Evolutionary conservation across 1,284 basidiomycete species (phyloP).

Genomic region (Laetiporus sulphureus): DNA sequence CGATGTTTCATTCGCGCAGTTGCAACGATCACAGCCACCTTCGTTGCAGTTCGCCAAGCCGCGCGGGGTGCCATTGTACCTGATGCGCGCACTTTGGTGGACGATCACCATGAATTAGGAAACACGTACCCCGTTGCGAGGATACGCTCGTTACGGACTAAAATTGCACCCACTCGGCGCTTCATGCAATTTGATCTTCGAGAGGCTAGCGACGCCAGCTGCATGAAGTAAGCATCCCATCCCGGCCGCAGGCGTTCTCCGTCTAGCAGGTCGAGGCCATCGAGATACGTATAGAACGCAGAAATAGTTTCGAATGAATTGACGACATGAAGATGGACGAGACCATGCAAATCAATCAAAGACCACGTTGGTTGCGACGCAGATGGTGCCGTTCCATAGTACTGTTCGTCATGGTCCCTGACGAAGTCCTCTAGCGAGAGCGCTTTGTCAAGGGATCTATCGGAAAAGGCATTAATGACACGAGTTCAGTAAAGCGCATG

Average conservation of each 20-base stretch:
- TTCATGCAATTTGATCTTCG: slow-evolving; percentile 97
- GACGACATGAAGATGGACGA: slow-evolving; percentile 60
- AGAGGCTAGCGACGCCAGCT: slow-evolving; percentile 82
- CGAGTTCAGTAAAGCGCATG: neutral
- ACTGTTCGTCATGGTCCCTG: slow-evolving; percentile 22
- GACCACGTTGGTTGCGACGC: slow-evolving; percentile 2
- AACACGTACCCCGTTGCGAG: slow-evolving; percentile 77
- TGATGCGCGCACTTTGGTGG: too few relatives aligned
- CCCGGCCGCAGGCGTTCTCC: slow-evolving; percentile 73
- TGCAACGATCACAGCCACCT: slow-evolving; percentile 82
- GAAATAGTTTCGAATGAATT: slow-evolving; percentile 62
- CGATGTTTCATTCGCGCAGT: slow-evolving; percentile 54
- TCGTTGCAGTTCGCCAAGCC: slow-evolving; percentile 87
- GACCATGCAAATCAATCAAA: too few relatives aligned
- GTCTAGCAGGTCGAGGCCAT: slow-evolving; percentile 63
- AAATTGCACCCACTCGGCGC: slow-evolving; percentile 87
- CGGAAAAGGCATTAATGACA: neutral
- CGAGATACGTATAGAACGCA: slow-evolving; percentile 59
- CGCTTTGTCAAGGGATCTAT: slow-evolving; percentile 14
- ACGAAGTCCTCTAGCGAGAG: slow-evolving; percentile 51
- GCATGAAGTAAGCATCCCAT: slow-evolving; percentile 98
- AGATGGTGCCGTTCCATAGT: slow-evolving; percentile 19
- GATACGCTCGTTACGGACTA: slow-evolving; percentile 85
- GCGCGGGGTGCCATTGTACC: slow-evolving; percentile 95
- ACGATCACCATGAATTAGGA: too few relatives aligned